Conservation (phyloP, 2,329 filamentous ascomycete genomes). For the Corinectria fuckeliana region DNA sequence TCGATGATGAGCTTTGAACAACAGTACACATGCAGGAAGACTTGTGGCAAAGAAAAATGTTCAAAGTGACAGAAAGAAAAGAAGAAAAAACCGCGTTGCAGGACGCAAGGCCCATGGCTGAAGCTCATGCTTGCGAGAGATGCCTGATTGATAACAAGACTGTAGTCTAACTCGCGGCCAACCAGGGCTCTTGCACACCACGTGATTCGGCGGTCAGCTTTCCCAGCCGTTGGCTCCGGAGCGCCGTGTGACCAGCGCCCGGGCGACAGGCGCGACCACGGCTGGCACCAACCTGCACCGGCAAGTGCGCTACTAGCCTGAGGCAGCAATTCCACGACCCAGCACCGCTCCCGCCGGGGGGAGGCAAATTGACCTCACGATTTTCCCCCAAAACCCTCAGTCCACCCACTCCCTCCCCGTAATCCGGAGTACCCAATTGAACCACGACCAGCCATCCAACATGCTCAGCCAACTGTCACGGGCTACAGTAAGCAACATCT, state of each 20-base stretch:
- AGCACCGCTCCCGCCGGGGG: slow-evolving; percentile 37
- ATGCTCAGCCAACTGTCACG: slow-evolving; percentile 64
- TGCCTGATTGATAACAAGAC: not conserved
- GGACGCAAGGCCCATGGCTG: not conserved
- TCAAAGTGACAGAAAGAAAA: not conserved
- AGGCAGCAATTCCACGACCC: slow-evolving; percentile 35
- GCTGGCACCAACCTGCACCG: too few species aligned
- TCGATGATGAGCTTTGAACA: not conserved
- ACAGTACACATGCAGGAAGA: too few species aligned
- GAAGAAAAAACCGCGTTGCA: not conserved
- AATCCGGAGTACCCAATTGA: slow-evolving; percentile 53
- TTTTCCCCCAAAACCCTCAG: slow-evolving; percentile 54
- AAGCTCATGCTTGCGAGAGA: not conserved
- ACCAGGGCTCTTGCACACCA: slow-evolving; percentile 1
- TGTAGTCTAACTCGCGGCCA: not conserved
- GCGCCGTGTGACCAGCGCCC: not conserved
- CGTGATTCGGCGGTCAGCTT: slow-evolving; percentile 5
- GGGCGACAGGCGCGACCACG: not conserved
- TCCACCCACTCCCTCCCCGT: slow-evolving; percentile 40
- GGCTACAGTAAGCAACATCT: slow-evolving; percentile 58
- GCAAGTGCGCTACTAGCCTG: slow-evolving; percentile 21
- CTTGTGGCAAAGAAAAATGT: not conserved
- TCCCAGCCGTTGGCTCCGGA: slow-evolving; percentile 23
- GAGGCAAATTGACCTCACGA: slow-evolving; percentile 46
- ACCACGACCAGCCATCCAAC: slow-evolving; percentile 54